Base-by-base conservation (phyloP, 1,284 basidiomycete species). In the Ustilago trichophora region DNA sequence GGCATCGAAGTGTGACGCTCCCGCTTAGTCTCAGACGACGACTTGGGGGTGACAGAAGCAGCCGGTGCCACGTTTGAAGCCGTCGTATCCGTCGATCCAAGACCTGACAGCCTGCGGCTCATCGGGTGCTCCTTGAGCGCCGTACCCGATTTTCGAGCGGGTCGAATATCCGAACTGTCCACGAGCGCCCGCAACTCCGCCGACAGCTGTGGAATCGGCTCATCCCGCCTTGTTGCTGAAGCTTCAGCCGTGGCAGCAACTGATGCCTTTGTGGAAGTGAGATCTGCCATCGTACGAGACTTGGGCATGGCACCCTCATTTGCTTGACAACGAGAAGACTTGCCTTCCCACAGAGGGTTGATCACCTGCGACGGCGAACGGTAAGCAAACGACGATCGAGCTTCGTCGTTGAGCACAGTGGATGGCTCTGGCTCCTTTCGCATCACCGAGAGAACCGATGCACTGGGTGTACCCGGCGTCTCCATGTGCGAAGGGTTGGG, bases 151-250 rank as follows among this genome's bases (percentile, higher is more conserved):
- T 51, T 71, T 18, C 65, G 54, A 22, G 63, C 66, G 6, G 63
- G 58, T 37, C 58, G 47, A 27, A 62, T 43, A 15, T 68, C 68
- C 2, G 63, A 51, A 24, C 55, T 42, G 24, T 75, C 72, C 6
- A 75, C 52, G 16, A 75, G 55, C 18, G 73, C 74, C 31, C 72
- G 44, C 43, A 73, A 38, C 29, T 69, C 73, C 16, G 72, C 59
- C 21, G 73, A 73, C 9, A 75, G 63, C 35, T 66, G 47, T 11
- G 62, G 71, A n/a, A 71, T 21, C 3, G 47, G n/a, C 40, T 71
- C 67, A 2, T 66, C 58, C 26, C 50, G 43, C n/a, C n/a, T n/a
- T 5, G 27, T 11, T 12, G 27, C 43, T 25, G 26, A 18, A 22
- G n/a, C 25, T 24, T 26, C 31, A 3, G n/a, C 29, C 26, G 44